Percentiles rank a stretch among this genome's conserved stretches.
Evolutionary conservation across 805 yeast genomes (phyloP).

Genomic region (Blastobotrys chiropterorum): DNA sequence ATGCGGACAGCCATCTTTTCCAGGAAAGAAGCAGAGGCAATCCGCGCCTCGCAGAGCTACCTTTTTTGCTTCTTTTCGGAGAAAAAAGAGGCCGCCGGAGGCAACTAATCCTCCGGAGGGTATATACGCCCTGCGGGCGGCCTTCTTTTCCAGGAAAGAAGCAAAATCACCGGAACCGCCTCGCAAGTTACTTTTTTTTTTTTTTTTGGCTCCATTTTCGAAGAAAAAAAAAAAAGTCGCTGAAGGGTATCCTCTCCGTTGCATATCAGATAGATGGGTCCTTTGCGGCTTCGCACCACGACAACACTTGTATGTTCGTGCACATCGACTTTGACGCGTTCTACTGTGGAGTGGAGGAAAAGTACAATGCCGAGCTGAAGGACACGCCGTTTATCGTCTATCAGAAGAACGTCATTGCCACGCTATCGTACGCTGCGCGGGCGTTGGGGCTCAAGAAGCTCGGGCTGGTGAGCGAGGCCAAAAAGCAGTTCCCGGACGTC

Average conservation of each 20-base stretch:
- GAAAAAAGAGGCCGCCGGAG: neutral
- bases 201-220: no score
- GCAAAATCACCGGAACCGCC: neutral
- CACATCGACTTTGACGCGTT: slow-evolving; percentile 31
- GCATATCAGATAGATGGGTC: neutral
- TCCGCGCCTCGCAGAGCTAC: no score
- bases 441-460: slow-evolving; percentile 27
- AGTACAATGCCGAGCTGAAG: slow-evolving; percentile 20
- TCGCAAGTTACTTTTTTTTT: neutral
- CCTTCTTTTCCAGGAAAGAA: neutral
- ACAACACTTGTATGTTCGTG: slow-evolving; percentile 14
- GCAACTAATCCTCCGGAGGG: no score
- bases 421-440: slow-evolving; percentile 29
- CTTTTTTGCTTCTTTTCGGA: neutral
- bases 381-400: slow-evolving; percentile 26
- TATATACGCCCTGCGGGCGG: neutral
- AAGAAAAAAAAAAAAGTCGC: neutral
- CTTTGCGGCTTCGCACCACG: neutral
- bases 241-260: neutral
- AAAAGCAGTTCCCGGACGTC: slow-evolving; percentile 20
- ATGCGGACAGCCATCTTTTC: neutral
- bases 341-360: slow-evolving; percentile 31
- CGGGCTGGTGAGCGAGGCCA: slow-evolving; percentile 13
- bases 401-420: slow-evolving; percentile 29
- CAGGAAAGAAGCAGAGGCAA: neutral